These are phyloP conservation scores for Furcasterigmium furcatum DNA, from an alignment of 2,329 filamentous ascomycete species.

Conservation along the genomic window DNA sequence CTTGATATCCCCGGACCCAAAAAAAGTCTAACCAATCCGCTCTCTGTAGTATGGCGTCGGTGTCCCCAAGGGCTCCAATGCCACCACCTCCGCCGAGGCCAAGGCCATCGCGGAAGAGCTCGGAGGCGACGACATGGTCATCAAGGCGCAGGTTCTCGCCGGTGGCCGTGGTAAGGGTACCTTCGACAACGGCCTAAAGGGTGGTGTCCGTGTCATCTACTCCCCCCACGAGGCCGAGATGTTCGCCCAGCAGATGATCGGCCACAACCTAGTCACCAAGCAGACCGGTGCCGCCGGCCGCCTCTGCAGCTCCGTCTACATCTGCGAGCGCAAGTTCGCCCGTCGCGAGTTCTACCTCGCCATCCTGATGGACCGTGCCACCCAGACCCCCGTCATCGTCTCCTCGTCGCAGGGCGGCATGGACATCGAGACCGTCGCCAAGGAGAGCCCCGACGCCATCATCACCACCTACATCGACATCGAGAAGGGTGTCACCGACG, in stretches of 20 bases:
- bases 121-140: slow-evolving; percentile 94
- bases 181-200: slow-evolving; percentile 98
- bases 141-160: slow-evolving; percentile 98
- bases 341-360: slow-evolving; percentile 98
- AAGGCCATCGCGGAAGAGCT: slow-evolving; percentile 89
- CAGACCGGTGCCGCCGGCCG: slow-evolving; percentile 93
- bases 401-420: slow-evolving; percentile 98
- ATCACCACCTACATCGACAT: slow-evolving; percentile 92
- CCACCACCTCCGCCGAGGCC: slow-evolving; percentile 79
- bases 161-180: slow-evolving; percentile 96
- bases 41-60: slow-evolving; percentile 82
- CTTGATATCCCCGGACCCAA: neutral
- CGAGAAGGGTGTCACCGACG: slow-evolving; percentile 90
- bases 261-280: slow-evolving; percentile 99
- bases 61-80: slow-evolving; percentile 86
- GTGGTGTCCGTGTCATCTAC: slow-evolving; percentile 98
- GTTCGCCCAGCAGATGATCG: slow-evolving; percentile 99
- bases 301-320: slow-evolving; percentile 96
- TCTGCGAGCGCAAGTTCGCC: slow-evolving; percentile 99
- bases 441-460: slow-evolving; percentile 96
- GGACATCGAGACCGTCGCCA: slow-evolving; percentile 98
- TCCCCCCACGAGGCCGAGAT: slow-evolving; percentile 95
- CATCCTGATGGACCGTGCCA: slow-evolving; percentile 93
- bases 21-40: slow-evolving; percentile 18
- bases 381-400: slow-evolving; percentile 91